Evolutionary conservation across 805 yeast genomes (phyloP), one percentile per base, ranked within the genome.

Genomic region (Spathaspora gorwiae): DNA sequence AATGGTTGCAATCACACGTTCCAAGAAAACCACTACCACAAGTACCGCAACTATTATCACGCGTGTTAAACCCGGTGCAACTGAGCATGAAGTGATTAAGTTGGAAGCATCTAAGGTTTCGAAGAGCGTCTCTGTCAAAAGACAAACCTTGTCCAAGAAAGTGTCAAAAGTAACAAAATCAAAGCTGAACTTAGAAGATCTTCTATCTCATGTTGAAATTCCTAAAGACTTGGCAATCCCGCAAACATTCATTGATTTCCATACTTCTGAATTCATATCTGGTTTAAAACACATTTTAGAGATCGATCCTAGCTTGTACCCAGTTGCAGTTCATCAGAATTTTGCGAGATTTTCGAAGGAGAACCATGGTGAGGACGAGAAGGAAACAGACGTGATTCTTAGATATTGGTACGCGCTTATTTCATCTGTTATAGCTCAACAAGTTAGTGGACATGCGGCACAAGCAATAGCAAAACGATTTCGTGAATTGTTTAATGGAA

Each of bases 391-490:
- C 4, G 37, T 53, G 19, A 65, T 68, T 26, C 41, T 45, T 27
- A 39, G 45, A 10, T 71, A 71, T 49, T 71, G 76, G 76, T 56
- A 62, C 43, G 52, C 66, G 32, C 53, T 71, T 35, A 54, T 71
- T 1, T 49, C 62, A 6, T 64, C 72, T 32, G 77, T 87, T 3
- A 76, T 86, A 2, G 75, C 84, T 0, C 94, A 87, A 60, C 94
- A 86, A 58, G 78, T 87, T 9, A 81, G 87, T 51, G 96, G 96
- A 1, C 75, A 79, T 0, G 95, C 97, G 1, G 96, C 97, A 0
- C 61, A 56, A 8, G 74, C 90, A 1, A 86, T 90, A 29, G 72
- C 75, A 46, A 47, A 49, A 9, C 75, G 77, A 51, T 75, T 87
- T 45, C 48, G 47, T 26, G 56, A 57, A 14, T 44, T 68, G 14